Percentiles rank a stretch among this genome's conserved stretches.
Evolutionary conservation across 2,329 filamentous ascomycete genomes (phyloP).

Genomic region (Pestalotiopsis sp.): DNA sequence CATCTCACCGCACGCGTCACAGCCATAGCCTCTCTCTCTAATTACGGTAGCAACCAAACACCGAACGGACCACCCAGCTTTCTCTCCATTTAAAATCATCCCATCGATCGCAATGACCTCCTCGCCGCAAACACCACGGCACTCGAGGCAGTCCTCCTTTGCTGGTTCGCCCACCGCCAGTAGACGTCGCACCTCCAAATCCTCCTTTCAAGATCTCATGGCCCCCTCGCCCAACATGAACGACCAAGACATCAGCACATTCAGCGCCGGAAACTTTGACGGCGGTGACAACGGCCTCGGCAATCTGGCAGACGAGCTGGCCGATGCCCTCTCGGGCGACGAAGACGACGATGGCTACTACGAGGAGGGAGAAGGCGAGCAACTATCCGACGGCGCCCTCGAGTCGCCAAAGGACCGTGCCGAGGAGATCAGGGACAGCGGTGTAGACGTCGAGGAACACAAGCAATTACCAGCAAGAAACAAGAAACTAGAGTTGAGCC

Average conservation of each 20-base stretch:
- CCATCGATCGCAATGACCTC: constrained; percentile 39
- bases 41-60: neutral
- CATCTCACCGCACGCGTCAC: neutral
- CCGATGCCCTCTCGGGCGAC: constrained; percentile 70
- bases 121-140: constrained; percentile 58
- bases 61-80: neutral
- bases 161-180: constrained; percentile 45
- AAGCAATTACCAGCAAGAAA: constrained; percentile 24
- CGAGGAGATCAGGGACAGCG: constrained; percentile 42
- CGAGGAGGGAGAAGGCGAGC: constrained; percentile 44
- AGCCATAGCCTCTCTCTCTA: neutral
- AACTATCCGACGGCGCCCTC: constrained; percentile 40
- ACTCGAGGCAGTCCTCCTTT: constrained; percentile 61
- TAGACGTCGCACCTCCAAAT: constrained; percentile 50
- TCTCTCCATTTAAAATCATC: neutral
- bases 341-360: constrained; percentile 62
- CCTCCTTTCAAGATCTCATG: constrained; percentile 52
- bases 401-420: constrained; percentile 30
- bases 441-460: constrained; percentile 41
- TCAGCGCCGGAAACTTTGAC: constrained; percentile 41
- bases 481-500: constrained; percentile 44
- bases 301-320: constrained; percentile 80
- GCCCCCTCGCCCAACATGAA: constrained; percentile 51
- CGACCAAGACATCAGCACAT: constrained; percentile 51
- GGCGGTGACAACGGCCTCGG: constrained; percentile 63